Percentiles rank a stretch among this genome's conserved stretches.
Conservation (phyloP, 2,329 filamentous ascomycete genomes). For the Pestalotiopsis sp. region DNA sequence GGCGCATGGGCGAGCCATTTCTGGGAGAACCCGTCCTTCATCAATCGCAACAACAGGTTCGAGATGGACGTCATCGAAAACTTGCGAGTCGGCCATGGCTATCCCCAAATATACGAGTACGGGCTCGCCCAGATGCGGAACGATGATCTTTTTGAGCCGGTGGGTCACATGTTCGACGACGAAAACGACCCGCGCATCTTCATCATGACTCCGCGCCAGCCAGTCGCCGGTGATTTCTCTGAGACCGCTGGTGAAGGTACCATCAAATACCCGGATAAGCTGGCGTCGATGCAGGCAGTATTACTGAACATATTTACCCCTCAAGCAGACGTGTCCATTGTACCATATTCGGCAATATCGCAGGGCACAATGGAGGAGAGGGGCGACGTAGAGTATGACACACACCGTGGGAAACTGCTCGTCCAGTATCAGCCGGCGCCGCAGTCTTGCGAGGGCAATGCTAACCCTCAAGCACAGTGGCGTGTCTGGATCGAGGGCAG, state of each 20-base stretch:
- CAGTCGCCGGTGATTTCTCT: not conserved
- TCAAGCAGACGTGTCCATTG: not conserved
- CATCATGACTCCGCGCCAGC: not conserved
- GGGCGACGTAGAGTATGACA: not conserved
- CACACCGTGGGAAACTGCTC: not conserved
- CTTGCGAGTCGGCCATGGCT: not conserved
- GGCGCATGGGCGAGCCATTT: slow-evolving; percentile 8
- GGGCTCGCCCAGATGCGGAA: not conserved
- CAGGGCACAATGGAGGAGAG: not conserved
- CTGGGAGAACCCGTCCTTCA: not conserved
- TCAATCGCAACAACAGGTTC: not conserved
- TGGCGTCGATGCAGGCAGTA: not conserved
- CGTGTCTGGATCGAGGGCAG: not conserved
- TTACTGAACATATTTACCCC: not conserved
- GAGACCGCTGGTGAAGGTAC: not conserved
- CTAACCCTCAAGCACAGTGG: not conserved
- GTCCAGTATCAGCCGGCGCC: slow-evolving; percentile 6
- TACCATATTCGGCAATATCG: not conserved
- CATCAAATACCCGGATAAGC: not conserved
- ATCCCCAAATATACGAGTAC: too few relatives aligned
- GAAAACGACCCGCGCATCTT: not conserved
- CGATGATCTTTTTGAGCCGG: not conserved
- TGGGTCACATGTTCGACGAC: slow-evolving; percentile 9
- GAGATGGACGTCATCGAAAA: not conserved
- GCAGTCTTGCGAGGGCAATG: not conserved